These are phyloP conservation scores for Phytophthora chlamydospora DNA, from an alignment of 352 stramenopile genomes.

Conservation along the genomic window DNA sequence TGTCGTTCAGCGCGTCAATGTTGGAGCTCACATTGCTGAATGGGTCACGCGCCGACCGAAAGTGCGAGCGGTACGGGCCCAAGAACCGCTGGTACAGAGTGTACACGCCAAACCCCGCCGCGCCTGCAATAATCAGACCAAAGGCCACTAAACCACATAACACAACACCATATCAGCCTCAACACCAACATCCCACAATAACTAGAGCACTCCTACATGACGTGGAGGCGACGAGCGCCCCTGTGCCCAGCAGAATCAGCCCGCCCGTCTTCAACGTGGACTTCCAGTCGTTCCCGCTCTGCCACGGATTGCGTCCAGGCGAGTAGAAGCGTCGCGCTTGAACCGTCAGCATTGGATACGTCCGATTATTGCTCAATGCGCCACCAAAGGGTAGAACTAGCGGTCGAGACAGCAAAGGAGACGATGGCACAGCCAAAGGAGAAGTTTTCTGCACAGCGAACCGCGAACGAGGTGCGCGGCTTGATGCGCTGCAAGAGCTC, in stretches of 20 bases:
- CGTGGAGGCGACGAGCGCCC: constrained; percentile 60
- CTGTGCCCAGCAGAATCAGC: constrained; percentile 60
- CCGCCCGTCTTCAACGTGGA: constrained; percentile 64
- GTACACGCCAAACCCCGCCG: constrained; percentile 77
- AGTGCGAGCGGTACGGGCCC: constrained; percentile 47
- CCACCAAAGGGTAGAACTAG: constrained; percentile 7
- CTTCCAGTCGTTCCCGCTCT: constrained; percentile 52
- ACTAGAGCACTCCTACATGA: constrained; percentile 51
- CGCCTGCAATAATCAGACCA: constrained; percentile 67
- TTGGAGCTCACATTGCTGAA: constrained; percentile 53
- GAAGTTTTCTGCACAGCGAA: neutral
- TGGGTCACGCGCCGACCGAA: constrained; percentile 33
- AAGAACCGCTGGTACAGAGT: constrained; percentile 71
- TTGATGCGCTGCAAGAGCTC: constrained; percentile 5
- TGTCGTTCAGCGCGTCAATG: constrained; percentile 52
- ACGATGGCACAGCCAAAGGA: neutral
- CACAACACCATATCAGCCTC: neutral
- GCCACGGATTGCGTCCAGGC: constrained; percentile 46
- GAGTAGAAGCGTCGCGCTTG: constrained; percentile 43
- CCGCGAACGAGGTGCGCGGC: constrained; percentile 5
- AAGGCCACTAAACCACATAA: constrained; percentile 59
- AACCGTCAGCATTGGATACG: constrained; percentile 7
- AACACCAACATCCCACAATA: neutral
- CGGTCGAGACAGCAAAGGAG: constrained; percentile 15
- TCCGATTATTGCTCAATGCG: neutral